Evolutionary conservation across 2,329 filamentous ascomycete genomes (phyloP).

Genomic region (Eurotiales sp.): DNA sequence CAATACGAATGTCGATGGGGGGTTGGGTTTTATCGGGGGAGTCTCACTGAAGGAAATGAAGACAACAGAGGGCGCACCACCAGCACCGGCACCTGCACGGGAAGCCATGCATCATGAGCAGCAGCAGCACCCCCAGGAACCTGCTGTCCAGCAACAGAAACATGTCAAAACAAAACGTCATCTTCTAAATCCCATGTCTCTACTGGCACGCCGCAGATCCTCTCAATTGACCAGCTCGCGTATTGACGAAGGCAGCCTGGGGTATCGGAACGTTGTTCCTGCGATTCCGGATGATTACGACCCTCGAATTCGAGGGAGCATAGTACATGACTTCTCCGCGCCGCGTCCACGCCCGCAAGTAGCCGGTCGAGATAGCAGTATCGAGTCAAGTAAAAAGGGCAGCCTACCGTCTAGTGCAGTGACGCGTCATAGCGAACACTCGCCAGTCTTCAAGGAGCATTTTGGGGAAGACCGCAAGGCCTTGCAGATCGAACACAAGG

Average conservation of each 20-base stretch:
- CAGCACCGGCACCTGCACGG: constrained; percentile 27
- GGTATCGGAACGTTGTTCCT: constrained; percentile 46
- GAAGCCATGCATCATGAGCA: constrained; percentile 20
- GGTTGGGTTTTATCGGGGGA: constrained; percentile 12
- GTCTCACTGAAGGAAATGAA: constrained; percentile 13
- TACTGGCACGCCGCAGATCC: constrained; percentile 56
- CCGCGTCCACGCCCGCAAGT: constrained; percentile 48
- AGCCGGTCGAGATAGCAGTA: constrained; percentile 16
- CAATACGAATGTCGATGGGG: constrained; percentile 12
- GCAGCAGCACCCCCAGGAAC: constrained; percentile 22
- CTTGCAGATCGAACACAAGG: constrained; percentile 40
- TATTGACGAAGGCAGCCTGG: constrained; percentile 50
- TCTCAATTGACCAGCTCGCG: constrained; percentile 47
- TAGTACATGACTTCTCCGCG: constrained; percentile 63
- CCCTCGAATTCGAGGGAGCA: constrained; percentile 59
- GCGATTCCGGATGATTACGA: constrained; percentile 60
- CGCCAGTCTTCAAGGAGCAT: constrained; percentile 59
- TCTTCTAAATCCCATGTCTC: constrained; percentile 58
- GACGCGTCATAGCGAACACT: constrained; percentile 41
- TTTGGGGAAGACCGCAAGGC: constrained; percentile 50
- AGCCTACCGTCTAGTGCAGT: constrained; percentile 7
- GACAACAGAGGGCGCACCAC: constrained; percentile 20
- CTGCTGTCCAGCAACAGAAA: constrained; percentile 23
- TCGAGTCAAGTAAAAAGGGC: constrained; percentile 9
- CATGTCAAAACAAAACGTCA: constrained; percentile 51